These are phyloP conservation scores for Polyporus tsugae DNA, from an alignment of 1,284 basidiomycete species.

Conservation along the genomic window DNA sequence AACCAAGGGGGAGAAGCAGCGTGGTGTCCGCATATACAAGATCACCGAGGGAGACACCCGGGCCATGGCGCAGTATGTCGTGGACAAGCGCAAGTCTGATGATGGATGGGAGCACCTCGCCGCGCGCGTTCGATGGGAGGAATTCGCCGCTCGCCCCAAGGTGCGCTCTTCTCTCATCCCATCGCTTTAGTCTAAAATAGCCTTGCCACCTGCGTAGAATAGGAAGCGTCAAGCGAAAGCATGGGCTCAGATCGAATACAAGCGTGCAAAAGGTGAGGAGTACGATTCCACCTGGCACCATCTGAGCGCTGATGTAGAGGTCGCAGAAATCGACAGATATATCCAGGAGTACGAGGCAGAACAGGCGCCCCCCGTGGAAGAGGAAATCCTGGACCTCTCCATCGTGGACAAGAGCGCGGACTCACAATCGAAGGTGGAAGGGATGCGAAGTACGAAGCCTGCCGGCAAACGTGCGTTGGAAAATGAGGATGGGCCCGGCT, in stretches of 20 bases:
- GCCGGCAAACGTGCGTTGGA: neutral
- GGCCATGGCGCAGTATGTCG: constrained; percentile 16
- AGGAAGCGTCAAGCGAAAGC: neutral
- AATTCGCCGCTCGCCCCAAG: constrained; percentile 23
- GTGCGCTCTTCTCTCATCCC: constrained; percentile 3
- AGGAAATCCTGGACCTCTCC: neutral
- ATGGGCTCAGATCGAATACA: neutral
- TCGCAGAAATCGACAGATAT: neutral
- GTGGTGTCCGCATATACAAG: neutral
- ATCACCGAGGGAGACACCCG: constrained; percentile 21
- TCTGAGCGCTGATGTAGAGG: neutral
- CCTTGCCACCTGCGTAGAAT: neutral
- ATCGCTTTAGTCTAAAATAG: neutral
- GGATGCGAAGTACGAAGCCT: neutral
- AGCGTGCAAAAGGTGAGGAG: neutral
- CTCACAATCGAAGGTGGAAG: neutral
- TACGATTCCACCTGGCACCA: neutral
- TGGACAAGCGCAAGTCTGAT: constrained; percentile 9
- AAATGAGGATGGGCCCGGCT: neutral
- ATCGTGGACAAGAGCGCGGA: neutral
- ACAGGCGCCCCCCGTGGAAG: neutral
- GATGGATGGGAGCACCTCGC: neutral
- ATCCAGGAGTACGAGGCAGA: neutral
- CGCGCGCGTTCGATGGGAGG: constrained; percentile 15
- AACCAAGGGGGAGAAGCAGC: neutral